phyloP scores from a whole-genome alignment of 352 stramenopile species.

The Pythium vanterpoolii region DNA sequence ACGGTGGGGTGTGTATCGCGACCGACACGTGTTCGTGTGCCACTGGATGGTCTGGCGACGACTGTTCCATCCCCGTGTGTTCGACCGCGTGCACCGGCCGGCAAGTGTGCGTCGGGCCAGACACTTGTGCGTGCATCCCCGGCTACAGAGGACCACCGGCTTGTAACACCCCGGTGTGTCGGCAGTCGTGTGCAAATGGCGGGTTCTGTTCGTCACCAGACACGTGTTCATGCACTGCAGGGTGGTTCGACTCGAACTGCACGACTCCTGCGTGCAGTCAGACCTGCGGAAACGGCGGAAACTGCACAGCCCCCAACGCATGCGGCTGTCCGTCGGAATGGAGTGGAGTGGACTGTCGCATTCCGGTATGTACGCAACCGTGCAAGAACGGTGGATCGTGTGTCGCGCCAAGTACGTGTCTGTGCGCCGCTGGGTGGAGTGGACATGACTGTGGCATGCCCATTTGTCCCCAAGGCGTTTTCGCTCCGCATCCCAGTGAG shows the following conservation, averaged over 20 bases:
- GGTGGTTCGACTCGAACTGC: constrained; percentile 97
- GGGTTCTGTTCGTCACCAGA: constrained; percentile 90
- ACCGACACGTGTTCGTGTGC: constrained; percentile 86
- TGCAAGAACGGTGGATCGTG: constrained; percentile 91
- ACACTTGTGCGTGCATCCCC: constrained; percentile 91
- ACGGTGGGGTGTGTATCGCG: constrained; percentile 86
- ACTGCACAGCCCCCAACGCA: constrained; percentile 90
- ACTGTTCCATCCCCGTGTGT: constrained; percentile 86
- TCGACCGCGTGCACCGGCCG: constrained; percentile 36
- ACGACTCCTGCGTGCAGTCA: constrained; percentile 94
- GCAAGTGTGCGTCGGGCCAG: constrained; percentile 90
- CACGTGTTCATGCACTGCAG: constrained; percentile 86
- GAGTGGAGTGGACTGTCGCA: constrained; percentile 90
- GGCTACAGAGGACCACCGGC: constrained; percentile 76
- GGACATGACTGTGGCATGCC: constrained; percentile 91
- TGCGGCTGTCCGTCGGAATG: constrained; percentile 90
- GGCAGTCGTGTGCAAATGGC: constrained; percentile 88
- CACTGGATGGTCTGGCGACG: constrained; percentile 87
- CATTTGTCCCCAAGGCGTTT: constrained; percentile 93
- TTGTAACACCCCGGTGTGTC: constrained; percentile 85
- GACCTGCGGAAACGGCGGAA: constrained; percentile 96
- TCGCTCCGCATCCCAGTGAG: constrained; percentile 77
- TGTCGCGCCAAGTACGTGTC: constrained; percentile 92
- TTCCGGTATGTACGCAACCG: constrained; percentile 85
- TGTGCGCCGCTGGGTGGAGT: constrained; percentile 90